These are phyloP conservation scores for Trametes maxima DNA, from an alignment of 768 basidiomycete genomes.

Conservation along the genomic window DNA sequence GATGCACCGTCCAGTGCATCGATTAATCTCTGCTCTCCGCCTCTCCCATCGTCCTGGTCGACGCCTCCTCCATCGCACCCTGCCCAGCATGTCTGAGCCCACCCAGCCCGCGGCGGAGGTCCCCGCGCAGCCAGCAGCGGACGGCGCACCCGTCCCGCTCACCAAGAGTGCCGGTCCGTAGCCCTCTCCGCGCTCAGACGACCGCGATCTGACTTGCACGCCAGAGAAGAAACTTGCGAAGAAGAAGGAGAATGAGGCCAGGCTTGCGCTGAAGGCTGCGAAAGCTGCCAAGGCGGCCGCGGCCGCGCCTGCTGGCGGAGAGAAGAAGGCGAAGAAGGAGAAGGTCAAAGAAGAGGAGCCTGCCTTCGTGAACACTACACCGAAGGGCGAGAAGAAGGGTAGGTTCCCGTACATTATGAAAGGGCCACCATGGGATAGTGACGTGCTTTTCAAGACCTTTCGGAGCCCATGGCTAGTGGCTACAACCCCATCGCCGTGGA, in stretches of 20 bases:
- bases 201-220: not conserved
- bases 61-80: conserved; percentile 9
- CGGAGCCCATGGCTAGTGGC: conserved; percentile 84
- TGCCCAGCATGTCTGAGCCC: conserved; percentile 12
- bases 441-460: conserved; percentile 59
- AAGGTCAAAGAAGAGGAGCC: conserved; percentile 72
- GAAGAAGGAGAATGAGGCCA: conserved; percentile 76
- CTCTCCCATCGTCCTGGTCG: conserved; percentile 14
- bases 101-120: not conserved
- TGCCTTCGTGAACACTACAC: conserved; percentile 87
- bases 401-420: conserved; percentile 17
- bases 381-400: conserved; percentile 95
- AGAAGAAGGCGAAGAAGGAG: conserved; percentile 80
- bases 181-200: not conserved
- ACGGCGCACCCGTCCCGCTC: conserved; percentile 12
- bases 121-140: not conserved
- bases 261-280: conserved; percentile 63
- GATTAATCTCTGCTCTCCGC: conserved; percentile 15
- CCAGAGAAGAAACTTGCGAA: conserved; percentile 80
- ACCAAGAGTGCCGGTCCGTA: conserved; percentile 21
- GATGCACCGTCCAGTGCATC: conserved; percentile 22
- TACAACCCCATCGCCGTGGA: conserved; percentile 97
- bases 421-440: not conserved
- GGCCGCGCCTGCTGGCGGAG: conserved; percentile 49
- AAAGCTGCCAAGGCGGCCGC: conserved; percentile 45